Evolutionary conservation across 1,139 yeast genomes (phyloP), one percentile per base, ranked within the genome.

Genomic region (Pneumocystis sp.): DNA sequence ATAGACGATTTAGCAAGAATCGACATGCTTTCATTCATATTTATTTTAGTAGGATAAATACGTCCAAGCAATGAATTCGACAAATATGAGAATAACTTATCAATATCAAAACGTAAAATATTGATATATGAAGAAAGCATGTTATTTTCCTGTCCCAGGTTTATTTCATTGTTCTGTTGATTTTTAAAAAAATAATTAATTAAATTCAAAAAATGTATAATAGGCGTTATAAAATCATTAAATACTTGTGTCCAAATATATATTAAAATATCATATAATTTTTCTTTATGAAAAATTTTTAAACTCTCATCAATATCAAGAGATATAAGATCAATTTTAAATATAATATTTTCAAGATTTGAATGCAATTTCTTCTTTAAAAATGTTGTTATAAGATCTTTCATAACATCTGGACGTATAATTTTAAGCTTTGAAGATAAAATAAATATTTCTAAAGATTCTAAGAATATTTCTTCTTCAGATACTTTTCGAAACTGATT

Each of bases 221-320:
- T 74, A 0, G 96, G 96, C 0, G 87, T 80, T 12, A 78, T 72
- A 72, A 83, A 90, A 71, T 90, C 96, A 37, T 78, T 74, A 61
- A 90, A 75, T 6, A 88, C 77, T 25, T 76, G 78, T 69, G 84
- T 87, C 85, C 89, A 86, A 42, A 90, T 81, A 73, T 84, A 89
- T 0, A 84, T 80, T 63, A 82, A 75, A 42, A 88, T 82, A 65
- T 87, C 93, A 45, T 79, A 76, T 8, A 89, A 76, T 15, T 80
- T 76, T 70, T 85, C 76, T 66, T 80, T 72, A 39, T 77, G 76
- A 72, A 95, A 87, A 42, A 88, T 75, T 6, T 78, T 77, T 37
- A 87, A 78, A 0, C 93, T 83, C 40, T 85, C 74, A 74, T 90
- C 95, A 61, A 89, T 80, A 72, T 90, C 96, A 66, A 90, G 78